Percentiles rank a stretch among this genome's conserved stretches.
Conservation (phyloP, 805 yeast species). For the Metschnikowia aberdeeniae region DNA sequence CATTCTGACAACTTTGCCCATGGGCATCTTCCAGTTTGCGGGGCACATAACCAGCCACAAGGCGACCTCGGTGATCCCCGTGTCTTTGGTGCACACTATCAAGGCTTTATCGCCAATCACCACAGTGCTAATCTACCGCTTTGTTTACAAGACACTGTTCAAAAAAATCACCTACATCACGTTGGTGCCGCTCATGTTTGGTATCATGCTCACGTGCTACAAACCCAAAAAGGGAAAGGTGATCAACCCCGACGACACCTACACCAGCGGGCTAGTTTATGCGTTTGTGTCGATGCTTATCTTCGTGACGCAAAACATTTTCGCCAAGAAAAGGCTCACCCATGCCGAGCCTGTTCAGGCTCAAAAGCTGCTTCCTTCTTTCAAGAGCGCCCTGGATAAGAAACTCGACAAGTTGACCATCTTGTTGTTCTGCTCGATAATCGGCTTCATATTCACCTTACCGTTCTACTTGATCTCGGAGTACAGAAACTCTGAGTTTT, state of each 20-base stretch:
- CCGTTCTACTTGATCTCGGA: constrained; percentile 66
- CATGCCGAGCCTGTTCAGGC: constrained; percentile 28
- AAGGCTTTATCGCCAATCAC: constrained; percentile 88
- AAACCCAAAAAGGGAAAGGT: constrained; percentile 34
- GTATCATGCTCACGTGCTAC: constrained; percentile 78
- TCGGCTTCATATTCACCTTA: constrained; percentile 63
- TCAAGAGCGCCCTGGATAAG: constrained; percentile 19
- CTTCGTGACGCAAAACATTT: constrained; percentile 74
- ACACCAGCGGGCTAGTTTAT: constrained; percentile 41
- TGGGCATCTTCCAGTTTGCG: constrained; percentile 89
- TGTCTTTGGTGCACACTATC: constrained; percentile 91
- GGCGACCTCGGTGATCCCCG: constrained; percentile 89
- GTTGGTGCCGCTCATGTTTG: constrained; percentile 70
- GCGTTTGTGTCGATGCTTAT: constrained; percentile 58
- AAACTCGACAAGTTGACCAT: constrained; percentile 70
- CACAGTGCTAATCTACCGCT: constrained; percentile 75
- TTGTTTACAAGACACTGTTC: constrained; percentile 57
- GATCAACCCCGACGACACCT: constrained; percentile 13
- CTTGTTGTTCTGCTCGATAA: constrained; percentile 62
- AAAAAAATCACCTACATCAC: constrained; percentile 68
- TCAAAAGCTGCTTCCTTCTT: constrained; percentile 22
- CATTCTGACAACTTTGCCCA: constrained; percentile 72
- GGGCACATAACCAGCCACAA: constrained; percentile 91
- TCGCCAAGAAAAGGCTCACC: constrained; percentile 71
- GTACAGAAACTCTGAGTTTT: constrained; percentile 24